Conservation (phyloP, 148 eudicot species). For the Rhododendron kiyosumense region DNA sequence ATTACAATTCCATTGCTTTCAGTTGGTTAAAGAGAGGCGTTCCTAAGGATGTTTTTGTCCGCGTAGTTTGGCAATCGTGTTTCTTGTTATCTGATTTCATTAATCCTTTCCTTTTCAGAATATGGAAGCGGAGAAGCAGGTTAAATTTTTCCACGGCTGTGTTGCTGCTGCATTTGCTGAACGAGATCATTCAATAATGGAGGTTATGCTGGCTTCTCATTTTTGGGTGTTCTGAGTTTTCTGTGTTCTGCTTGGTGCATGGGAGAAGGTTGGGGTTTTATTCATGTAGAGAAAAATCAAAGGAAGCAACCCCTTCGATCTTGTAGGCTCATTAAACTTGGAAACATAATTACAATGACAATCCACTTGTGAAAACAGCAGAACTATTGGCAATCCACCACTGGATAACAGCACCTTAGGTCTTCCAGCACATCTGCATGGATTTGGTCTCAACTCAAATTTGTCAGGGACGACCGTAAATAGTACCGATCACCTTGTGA, state of each 20-base stretch:
- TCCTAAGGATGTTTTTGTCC: background rate
- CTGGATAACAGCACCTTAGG: background rate
- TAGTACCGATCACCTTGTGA: background rate
- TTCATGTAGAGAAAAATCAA: background rate
- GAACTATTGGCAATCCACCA: background rate
- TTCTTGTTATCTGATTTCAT: background rate
- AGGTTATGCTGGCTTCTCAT: constrained; percentile 38
- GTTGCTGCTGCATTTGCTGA: constrained; percentile 91
- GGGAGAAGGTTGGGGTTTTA: background rate
- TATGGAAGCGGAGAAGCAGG: constrained; percentile 70
- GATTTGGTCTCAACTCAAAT: background rate
- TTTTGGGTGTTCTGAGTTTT: background rate
- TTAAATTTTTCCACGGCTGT: constrained; percentile 73
- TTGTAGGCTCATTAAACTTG: background rate
- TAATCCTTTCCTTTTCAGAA: constrained; percentile 39
- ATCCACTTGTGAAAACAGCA: background rate
- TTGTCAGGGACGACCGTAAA: background rate
- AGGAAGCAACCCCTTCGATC: background rate
- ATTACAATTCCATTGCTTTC: background rate
- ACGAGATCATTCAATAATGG: constrained; percentile 84
- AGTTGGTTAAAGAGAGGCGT: background rate
- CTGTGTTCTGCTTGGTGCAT: constrained; percentile 3
- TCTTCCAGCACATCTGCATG: background rate
- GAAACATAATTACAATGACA: background rate
- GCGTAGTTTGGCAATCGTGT: background rate